These are phyloP conservation scores for Penicillium silybi DNA, from an alignment of 495 filamentous ascomycete genomes.

Conservation along the genomic window DNA sequence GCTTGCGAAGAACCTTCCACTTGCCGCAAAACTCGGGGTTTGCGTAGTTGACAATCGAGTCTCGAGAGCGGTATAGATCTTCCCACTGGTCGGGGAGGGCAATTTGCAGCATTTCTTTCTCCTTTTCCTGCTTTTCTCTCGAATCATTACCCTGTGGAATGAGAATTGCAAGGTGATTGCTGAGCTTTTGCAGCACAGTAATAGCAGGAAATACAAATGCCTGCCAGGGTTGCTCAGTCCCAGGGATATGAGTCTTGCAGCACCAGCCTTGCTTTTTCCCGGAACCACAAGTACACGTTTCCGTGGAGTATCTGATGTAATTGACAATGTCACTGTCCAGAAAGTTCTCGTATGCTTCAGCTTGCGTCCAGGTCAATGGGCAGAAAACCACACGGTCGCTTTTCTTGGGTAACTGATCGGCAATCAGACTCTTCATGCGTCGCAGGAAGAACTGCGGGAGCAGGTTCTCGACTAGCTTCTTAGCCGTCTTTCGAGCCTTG, in stretches of 20 bases:
- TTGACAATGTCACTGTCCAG: constrained; percentile 67
- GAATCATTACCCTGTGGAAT: constrained; percentile 67
- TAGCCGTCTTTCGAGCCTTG: constrained; percentile 74
- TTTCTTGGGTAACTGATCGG: constrained; percentile 94
- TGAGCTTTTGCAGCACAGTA: constrained; percentile 73
- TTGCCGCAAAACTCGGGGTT: constrained; percentile 95
- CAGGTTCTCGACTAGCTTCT: constrained; percentile 80
- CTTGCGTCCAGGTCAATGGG: constrained; percentile 77
- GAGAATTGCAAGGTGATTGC: constrained; percentile 88
- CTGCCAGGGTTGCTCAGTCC: constrained; percentile 62
- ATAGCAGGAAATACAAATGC: constrained; percentile 83
- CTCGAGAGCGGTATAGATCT: constrained; percentile 66
- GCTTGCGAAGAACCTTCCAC: constrained; percentile 86
- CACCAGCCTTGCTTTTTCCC: constrained; percentile 78
- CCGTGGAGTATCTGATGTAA: constrained; percentile 61
- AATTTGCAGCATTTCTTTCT: constrained; percentile 70
- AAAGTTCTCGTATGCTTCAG: constrained; percentile 80
- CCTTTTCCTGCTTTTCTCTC: constrained; percentile 74
- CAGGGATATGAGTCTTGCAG: constrained; percentile 58
- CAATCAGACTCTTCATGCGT: constrained; percentile 89
- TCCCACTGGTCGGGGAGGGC: constrained; percentile 76
- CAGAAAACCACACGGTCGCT: constrained; percentile 93
- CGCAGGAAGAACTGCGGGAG: constrained; percentile 91
- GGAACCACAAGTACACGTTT: constrained; percentile 67
- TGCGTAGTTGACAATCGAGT: constrained; percentile 76